Base-by-base conservation (phyloP, 1,284 basidiomycete genomes). In the Pseudozyma hubeiensis region DNA sequence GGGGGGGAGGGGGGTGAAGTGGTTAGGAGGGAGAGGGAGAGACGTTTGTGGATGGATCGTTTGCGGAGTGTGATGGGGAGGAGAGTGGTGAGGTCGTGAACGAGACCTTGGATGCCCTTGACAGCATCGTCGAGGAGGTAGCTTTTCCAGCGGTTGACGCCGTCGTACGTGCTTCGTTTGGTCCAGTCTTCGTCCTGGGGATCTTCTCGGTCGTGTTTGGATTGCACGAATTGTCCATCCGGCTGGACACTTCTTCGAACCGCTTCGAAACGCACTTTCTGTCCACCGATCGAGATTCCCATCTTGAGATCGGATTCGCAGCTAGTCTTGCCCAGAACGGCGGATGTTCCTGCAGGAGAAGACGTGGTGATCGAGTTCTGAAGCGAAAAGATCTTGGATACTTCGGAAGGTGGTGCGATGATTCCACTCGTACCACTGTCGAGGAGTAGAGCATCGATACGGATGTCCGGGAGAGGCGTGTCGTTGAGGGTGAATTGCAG, bases 361-460 rank as follows among this genome's bases (percentile, higher is more conserved):
- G 34, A 4, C 5, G 39, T 1, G 17, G 17, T 16, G 17, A 9
- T 24, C 11, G 3, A 13, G 5, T 0, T n/a, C 17, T 9, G 5
- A 7, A 47, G 40, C 4, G 37, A 33, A 30, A 71, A 62, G 34
- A 72, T 59, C 46, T 72, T 72, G 3, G 1, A 7, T 4, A 72
- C 69, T 17, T 72, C 69, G 10, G 43, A 49, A 5, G 55, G 64
- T 2, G 69, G 64, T 0, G 17, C 69, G 4, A 73, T 51, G 35
- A 73, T 58, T 0, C 70, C 70, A 0, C 57, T 53, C 4, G 70
- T 73, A 1, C 70, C 70, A 13, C 53, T 53, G 31, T 73, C 70
- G 9, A 73, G 39, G 13, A 73, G 46, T 0, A 68, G 10, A 4
- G 61, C 70, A 41, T 73, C 70, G 44, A 73, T 50, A 1, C 43